Percentiles rank a stretch among this genome's conserved stretches.
phyloP scores from a whole-genome alignment of 1,139 yeast species.

The Keqinozyma sinolaborantium region DNA sequence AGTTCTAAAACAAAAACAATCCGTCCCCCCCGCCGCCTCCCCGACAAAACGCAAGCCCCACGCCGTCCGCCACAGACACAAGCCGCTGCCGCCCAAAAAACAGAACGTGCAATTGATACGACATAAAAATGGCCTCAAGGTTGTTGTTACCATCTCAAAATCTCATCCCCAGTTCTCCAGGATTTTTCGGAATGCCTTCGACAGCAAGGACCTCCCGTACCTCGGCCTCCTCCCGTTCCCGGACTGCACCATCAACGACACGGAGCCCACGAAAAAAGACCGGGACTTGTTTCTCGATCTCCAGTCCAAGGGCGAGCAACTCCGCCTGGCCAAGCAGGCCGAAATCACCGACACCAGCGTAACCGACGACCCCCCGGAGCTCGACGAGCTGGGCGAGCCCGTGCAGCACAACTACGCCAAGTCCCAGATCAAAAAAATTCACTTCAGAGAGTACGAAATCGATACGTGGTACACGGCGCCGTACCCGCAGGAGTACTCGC shows the following conservation, averaged over 20 bases:
- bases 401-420: slow-evolving; percentile 9
- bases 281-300: slow-evolving; percentile 42
- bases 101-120: neutral
- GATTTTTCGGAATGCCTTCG: slow-evolving; percentile 6
- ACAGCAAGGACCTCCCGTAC: slow-evolving; percentile 50
- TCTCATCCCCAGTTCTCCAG: slow-evolving; percentile 4
- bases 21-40: neutral
- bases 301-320: slow-evolving; percentile 19
- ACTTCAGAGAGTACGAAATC: slow-evolving; percentile 68
- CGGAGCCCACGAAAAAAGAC: slow-evolving; percentile 56
- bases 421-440: slow-evolving; percentile 49
- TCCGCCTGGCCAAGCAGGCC: slow-evolving; percentile 10
- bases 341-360: neutral
- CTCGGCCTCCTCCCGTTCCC: slow-evolving; percentile 59
- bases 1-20: neutral
- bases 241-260: slow-evolving; percentile 58
- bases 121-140: neutral
- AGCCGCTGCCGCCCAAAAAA: too few species aligned
- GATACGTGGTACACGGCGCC: slow-evolving; percentile 94
- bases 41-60: neutral
- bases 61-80: too few species aligned
- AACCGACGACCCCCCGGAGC: neutral
- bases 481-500: slow-evolving; percentile 82
- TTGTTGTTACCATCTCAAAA: slow-evolving; percentile 5
- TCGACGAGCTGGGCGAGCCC: neutral